These are phyloP conservation scores for Rauvolfia tetraphylla DNA, from an alignment of 257 asterid species.

Conservation along the genomic window DNA sequence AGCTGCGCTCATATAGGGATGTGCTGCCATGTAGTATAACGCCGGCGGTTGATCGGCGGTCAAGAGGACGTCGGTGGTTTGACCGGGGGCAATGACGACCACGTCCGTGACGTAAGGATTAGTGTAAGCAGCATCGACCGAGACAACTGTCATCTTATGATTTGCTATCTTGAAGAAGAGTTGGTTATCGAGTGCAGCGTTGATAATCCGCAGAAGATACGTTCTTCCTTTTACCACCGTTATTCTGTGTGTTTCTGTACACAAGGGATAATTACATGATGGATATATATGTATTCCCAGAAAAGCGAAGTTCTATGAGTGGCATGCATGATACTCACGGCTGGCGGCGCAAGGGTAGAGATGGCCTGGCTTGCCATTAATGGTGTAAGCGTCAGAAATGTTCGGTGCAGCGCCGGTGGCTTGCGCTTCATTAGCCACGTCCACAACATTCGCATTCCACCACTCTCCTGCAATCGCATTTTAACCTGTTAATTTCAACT, in stretches of 20 bases:
- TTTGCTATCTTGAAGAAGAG: conserved; percentile 63
- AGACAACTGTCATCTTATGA: conserved; percentile 58
- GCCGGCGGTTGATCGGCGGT: conserved; percentile 46
- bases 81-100: conserved; percentile 60
- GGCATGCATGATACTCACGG: conserved; percentile 27
- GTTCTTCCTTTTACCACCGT: conserved; percentile 50
- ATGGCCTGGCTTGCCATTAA: conserved; percentile 64
- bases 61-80: conserved; percentile 62
- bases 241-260: conserved; percentile 40
- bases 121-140: conserved; percentile 65
- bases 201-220: conserved; percentile 68
- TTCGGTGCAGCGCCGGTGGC: conserved; percentile 47
- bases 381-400: conserved; percentile 61
- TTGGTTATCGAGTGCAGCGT: conserved; percentile 66
- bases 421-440: conserved; percentile 41
- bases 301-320: background rate
- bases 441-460: conserved; percentile 67
- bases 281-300: background rate
- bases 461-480: conserved; percentile 51
- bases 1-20: conserved; percentile 38
- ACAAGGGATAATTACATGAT: background rate
- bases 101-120: conserved; percentile 67
- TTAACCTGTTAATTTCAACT: no score
- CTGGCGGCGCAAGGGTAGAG: conserved; percentile 58
- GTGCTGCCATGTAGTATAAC: conserved; percentile 73